Base-by-base conservation (phyloP, 2,329 filamentous ascomycete species). In the Neonectria hederae region DNA sequence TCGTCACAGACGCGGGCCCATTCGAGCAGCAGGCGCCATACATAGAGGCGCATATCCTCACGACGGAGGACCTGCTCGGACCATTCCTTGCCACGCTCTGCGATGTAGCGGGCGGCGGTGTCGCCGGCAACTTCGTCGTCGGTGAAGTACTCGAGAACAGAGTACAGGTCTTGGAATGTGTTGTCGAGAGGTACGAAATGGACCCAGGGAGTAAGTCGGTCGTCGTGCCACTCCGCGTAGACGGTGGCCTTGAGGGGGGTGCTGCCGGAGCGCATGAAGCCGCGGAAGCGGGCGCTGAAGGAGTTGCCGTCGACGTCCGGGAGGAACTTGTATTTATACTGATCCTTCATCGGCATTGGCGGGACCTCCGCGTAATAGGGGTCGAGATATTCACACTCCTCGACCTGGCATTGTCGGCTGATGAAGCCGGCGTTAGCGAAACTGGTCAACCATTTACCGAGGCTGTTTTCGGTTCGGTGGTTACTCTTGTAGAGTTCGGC, bases 201-300 rank as follows among this genome's bases (percentile, higher is more conserved):
- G 66, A 86, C 80, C 91, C 91, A 94, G 0, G 90, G 87, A 14
- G 87, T 79, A 0, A 93, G 81, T 7, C 91, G 83, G 46, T 86
- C 84, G 74, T 93, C 90, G 74, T 93, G 90, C 91, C 91, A 93
- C 75, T 93, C 91, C 9, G 86, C 81, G 74, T 91, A 93, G 46
- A 93, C 83, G 4, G 90, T 92, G 13, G 88, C 85, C 78, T 93
- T 93, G 74, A 93, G 85, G 1, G 89, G 88, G 35, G 92, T 76
- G 49, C 86, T 89, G 1, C 86, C 90, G 40, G 86, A 90, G 26
- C 84, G 82, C 9, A 93, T 79, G 69, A 92, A 90, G 0, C 83
- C 84, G 51, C 86, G 83, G 77, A 87, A 91, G n/a, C 88, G 83
- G 4, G 86, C 88, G 59, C 83, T 87, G 72, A 89, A 89, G 2